A percentile compares a stretch with the other conserved stretches of the same genome.
These are phyloP conservation scores for Blattamonas nauphoetae DNA, from an alignment of 78 protist species.

Conservation along the genomic window DNA sequence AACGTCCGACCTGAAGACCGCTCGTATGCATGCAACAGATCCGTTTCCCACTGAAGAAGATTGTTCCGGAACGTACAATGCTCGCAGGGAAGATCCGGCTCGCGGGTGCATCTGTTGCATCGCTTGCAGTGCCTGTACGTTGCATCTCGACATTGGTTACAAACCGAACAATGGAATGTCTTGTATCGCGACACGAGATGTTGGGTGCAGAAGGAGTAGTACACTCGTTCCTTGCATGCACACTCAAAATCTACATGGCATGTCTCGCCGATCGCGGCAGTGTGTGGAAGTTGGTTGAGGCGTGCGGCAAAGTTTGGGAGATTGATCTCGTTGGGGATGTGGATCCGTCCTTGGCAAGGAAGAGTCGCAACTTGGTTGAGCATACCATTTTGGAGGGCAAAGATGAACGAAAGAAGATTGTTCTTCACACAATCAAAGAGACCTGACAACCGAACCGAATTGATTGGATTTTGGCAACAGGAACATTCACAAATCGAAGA, in stretches of 20 bases:
- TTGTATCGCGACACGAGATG: not conserved
- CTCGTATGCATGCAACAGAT: no score
- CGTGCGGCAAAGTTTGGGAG: not conserved
- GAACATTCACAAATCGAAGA: not conserved
- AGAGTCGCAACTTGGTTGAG: not conserved
- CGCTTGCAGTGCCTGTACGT: not conserved
- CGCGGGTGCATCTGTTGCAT: not conserved
- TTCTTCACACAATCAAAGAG: not conserved
- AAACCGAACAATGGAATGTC: not conserved
- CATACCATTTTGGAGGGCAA: not conserved
- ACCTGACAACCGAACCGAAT: not conserved
- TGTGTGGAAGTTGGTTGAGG: not conserved
- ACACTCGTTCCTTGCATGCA: not conserved
- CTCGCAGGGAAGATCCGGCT: not conserved
- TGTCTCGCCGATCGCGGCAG: not conserved
- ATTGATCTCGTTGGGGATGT: not conserved
- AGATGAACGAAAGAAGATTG: not conserved
- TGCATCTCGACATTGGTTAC: not conserved
- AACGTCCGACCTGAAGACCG: no score
- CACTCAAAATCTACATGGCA: not conserved
- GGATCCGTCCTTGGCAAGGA: not conserved
- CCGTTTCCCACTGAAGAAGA: not conserved
- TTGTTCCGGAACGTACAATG: not conserved
- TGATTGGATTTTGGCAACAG: not conserved
- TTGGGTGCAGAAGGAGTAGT: not conserved